Base-by-base conservation (phyloP, 495 filamentous ascomycete genomes). In the Pyronema domesticum region DNA sequence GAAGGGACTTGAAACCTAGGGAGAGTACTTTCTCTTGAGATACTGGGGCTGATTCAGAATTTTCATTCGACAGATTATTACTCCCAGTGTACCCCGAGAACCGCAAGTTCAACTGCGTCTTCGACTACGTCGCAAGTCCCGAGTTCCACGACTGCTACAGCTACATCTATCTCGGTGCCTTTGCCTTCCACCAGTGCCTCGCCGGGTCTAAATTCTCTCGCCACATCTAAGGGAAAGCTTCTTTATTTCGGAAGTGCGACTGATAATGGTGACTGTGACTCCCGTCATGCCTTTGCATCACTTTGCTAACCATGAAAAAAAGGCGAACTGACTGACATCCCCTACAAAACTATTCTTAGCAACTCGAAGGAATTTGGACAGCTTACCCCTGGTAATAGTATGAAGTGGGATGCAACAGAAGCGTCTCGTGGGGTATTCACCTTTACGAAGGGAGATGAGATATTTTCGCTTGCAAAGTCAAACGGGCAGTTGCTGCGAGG, bases 321-420 rank as follows among this genome's bases (percentile, higher is more conserved):
- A 13, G 11, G 11, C 45, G 73, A 74, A 59, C 63, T 75, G 51
- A 72, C 61, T 15, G 75, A 82, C 64, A 54, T 68, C 8, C 40
- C 63, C 11, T 83, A 82, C 57, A 53, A 69, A 11, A 57, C 63
- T 6, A 71, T 72, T 57, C 19, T 73, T 13, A 71, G 79, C 63
- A 71, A 81, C 60, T 69, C 73, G 56, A 68, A 72, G 39, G 71
- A 80, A 62, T 82, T 83, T 55, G 78, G 79, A 30, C 70, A 74
- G 57, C 69, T 82, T 33, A 81, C 78, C 5, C 78, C 77, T n/a
- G 80, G 81, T 72, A 82, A 82, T 71, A 75, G 70, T 67, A 78
- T 81, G 75, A 80, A 80, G 66, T 81, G 74, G 75, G 72, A 78
- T 59, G 55, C 69, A 37, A 71, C 73, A 48, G 68, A 80, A 18